Evolutionary conservation across 2,329 filamentous ascomycete species (phyloP), one percentile per base, ranked within the genome.

Genomic region (Cordyceps javanica): DNA sequence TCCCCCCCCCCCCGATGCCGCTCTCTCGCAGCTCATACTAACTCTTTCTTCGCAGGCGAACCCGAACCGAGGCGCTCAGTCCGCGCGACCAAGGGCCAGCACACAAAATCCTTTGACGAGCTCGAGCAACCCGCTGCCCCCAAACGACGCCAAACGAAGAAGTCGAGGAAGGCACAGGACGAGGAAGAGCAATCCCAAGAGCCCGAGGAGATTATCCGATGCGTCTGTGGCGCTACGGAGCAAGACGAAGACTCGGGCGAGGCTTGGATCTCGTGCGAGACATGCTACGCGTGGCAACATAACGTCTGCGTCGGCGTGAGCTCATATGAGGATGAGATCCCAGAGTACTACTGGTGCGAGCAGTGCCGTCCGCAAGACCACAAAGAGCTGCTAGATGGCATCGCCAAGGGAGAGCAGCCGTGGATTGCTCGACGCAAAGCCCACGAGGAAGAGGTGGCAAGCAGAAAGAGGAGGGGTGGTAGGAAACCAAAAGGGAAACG

Each of bases 211-310:
- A 82, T 94, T 63, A 96, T 97, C 62, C 88, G 93, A 64, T 99
- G 93, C 72, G 89, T 97, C 51, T 99, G 93, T 69, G 93, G 94
- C 64, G 88, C 90, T 59, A 89, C 89, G 45, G 88, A 90, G 65
- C 88, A 91, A 63, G 89, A 92, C 60, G 90, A 93, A 64, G 90
- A 95, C 64, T 87, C 90, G 14, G 90, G 89, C 63, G 88, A 94
- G 65, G 87, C 91, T 54, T 97, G 96, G 91, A 96, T 99, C 67
- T 91, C 89, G 60, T 99, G 94, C 76, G 94, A 99, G 72, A 84
- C 83, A 48, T 99, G 94, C 73, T 85, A 85, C 50, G 93, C 88
- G 42, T 99, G 94, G 94, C 94, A 99, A 73, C 94, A 99, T 73
- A 97, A 97, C 68, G 87, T 95, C 62, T 99, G 94, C 70, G 90